These are phyloP conservation scores for Bremia lactucae DNA, from an alignment of 352 stramenopile species.

Conservation along the genomic window DNA sequence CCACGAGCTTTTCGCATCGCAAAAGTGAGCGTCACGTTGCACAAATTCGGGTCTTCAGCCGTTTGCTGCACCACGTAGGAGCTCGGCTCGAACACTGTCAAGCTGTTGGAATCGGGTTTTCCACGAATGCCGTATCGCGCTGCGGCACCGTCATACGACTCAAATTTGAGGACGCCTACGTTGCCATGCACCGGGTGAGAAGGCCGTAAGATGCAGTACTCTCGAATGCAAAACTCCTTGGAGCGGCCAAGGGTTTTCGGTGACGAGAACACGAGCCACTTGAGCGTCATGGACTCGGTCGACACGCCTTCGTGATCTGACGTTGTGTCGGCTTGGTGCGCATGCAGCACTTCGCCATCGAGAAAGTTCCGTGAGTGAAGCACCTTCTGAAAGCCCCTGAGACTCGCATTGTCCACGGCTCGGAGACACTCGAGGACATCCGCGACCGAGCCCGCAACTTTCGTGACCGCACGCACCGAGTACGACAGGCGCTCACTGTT, in stretches of 20 bases:
- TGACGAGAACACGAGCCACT: conserved; percentile 74
- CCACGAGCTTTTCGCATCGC: conserved; percentile 68
- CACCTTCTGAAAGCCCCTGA: conserved; percentile 61
- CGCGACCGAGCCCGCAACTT: conserved; percentile 49
- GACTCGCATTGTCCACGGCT: conserved; percentile 40
- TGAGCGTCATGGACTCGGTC: conserved; percentile 65
- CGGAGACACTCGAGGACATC: conserved; percentile 76
- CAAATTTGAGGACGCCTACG: conserved; percentile 62
- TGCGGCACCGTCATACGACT: conserved; percentile 72
- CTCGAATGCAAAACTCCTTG: conserved; percentile 76
- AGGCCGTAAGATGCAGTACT: conserved; percentile 61
- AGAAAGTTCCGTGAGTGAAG: conserved; percentile 66
- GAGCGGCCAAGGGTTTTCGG: conserved; percentile 64
- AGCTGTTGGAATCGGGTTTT: conserved; percentile 63
- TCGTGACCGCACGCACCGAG: conserved; percentile 58
- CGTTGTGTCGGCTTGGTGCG: conserved; percentile 25
- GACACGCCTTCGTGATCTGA: conserved; percentile 6
- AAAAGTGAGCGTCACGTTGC: conserved; percentile 62
- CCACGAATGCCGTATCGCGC: conserved; percentile 62
- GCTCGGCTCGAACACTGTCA: conserved; percentile 70
- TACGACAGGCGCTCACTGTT: conserved; percentile 75
- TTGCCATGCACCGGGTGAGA: conserved; percentile 50
- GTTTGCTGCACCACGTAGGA: conserved; percentile 66
- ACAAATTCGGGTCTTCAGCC: conserved; percentile 42
- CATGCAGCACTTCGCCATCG: conserved; percentile 70